Conservation (phyloP, 805 yeast genomes). For the Yarrowia porcina region DNA sequence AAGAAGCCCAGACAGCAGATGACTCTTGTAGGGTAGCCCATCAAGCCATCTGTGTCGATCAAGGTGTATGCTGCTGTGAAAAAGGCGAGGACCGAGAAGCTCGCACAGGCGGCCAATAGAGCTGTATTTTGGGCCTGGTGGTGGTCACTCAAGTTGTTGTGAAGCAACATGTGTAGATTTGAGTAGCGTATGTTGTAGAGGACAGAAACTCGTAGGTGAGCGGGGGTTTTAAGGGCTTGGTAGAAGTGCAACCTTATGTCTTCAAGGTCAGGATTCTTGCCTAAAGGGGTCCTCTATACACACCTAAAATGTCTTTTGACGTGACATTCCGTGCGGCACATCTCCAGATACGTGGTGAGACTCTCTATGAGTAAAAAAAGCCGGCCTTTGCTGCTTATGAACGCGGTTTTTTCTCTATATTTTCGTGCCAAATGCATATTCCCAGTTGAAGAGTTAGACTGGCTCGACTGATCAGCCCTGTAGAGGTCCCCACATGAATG, state of each 20-base stretch:
- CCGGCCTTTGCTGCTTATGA: not conserved
- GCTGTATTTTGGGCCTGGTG: not conserved
- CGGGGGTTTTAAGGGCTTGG: not conserved
- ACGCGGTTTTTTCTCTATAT: not conserved
- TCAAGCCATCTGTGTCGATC: not conserved
- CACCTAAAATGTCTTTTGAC: too few species aligned
- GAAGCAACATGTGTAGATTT: not conserved
- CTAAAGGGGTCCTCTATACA: too few species aligned
- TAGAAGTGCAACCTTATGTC: not conserved
- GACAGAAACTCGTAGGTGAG: not conserved
- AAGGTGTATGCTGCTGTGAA: not conserved
- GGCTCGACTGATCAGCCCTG: not conserved
- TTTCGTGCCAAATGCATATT: not conserved
- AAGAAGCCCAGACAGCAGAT: conserved; percentile 8
- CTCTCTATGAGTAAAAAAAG: too few species aligned
- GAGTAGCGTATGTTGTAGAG: not conserved
- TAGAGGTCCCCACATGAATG: not conserved
- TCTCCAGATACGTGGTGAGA: too few species aligned
- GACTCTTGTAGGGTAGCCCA: not conserved
- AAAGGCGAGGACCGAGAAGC: not conserved
- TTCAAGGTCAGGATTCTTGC: too few species aligned
- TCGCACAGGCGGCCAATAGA: not conserved
- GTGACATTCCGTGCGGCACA: too few species aligned
- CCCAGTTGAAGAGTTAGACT: not conserved
- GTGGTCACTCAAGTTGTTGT: not conserved